Evolutionary conservation across 1,139 yeast genomes (phyloP), one percentile per base, ranked within the genome.

Genomic region (Pneumocystis oryctolagi): DNA sequence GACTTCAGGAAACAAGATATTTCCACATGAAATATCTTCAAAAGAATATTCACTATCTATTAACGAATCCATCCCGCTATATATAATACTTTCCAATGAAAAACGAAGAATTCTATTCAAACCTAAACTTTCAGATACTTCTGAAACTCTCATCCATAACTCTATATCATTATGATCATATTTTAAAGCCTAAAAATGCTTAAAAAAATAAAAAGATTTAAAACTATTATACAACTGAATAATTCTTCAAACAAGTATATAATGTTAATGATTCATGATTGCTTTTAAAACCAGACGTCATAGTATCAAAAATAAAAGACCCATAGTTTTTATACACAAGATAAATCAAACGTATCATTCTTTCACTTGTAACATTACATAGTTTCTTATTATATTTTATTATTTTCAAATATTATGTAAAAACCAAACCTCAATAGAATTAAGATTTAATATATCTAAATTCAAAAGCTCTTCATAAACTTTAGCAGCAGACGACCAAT

Each of bases 251-350:
- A 57, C 59, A 57, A 57, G 59, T 35, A 12, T 6, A 30, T 62
- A 35, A 73, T 67, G 14, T 69, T 14, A 30, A 25, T 57, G 16
- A 35, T 57, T 14, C 28, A 35, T 30, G n/a, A 30, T 57, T 18
- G 25, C 25, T n/a, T 12, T 39, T 57, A 35, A 20, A 35, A 20
- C 14, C n/a, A 14, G n/a, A 25, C 12, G 55, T n/a, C 30, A 25
- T 12, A 8, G 42, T 30, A 57, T 81, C 80, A 64, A 86, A 78
- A 66, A 84, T 81, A 55, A 88, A 77, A 66, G 88, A 79, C 0
- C 96, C 96, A 65, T 95, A 77, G 71, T 92, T 92, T 67, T 96
- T 79, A 71, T 84, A 84, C 0, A 87, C 86, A 68, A 90, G 76
- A 71, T 87, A 89, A 63, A 95, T 79, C 59, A 92, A 76, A 8